Evolutionary conservation across 2,329 filamentous ascomycete genomes (phyloP), one percentile per base, ranked within the genome.

Genomic region (Pezicula radicicola): DNA sequence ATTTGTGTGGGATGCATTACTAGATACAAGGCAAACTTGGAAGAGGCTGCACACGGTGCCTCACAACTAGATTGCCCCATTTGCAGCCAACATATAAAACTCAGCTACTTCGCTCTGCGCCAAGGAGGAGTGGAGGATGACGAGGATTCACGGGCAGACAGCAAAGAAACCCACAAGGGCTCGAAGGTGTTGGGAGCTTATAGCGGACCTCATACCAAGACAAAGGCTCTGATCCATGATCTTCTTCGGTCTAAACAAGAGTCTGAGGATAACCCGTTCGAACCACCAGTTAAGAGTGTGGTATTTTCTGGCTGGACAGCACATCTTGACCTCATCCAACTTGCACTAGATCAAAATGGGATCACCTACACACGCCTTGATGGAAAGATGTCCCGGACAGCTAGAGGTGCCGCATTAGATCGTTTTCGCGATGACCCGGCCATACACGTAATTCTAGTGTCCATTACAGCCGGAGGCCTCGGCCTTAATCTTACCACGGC

Each of bases 291-390:
- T 71, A 97, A 96, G 68, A 94, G 90, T 25, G 91, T 99, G 13
- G 85, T 99, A 6, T 97, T 97, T 70, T 96, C 91, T 0, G 87
- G 86, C n/a, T 97, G 94, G 92, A 97, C 94, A 0, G 87, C 88
- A 0, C 92, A 97, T 66, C 82, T 99, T 15, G 92, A 97, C 67
- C 81, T 99, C 18, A 96, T 99, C 60, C 85, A 94, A 65, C 78
- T 90, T 46, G 93, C 92, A 0, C 78, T 97, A 13, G 77, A 83
- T 28, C 77, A 82, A 46, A 79, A 79, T 10, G 76, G 78, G 9
- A 89, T 95, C 67, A 75, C 71, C 1, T 92, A 84, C 65, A 83
- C 84, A 4, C 88, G 94, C n/a, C 84, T 99, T 2, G 94, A 97
- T 62, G 94, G 94, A 48, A 89, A 84, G 56, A 96, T 97, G 91